Evolutionary conservation across 139 green algal species (phyloP).

Genomic region (Pycnococcus provasolii): DNA sequence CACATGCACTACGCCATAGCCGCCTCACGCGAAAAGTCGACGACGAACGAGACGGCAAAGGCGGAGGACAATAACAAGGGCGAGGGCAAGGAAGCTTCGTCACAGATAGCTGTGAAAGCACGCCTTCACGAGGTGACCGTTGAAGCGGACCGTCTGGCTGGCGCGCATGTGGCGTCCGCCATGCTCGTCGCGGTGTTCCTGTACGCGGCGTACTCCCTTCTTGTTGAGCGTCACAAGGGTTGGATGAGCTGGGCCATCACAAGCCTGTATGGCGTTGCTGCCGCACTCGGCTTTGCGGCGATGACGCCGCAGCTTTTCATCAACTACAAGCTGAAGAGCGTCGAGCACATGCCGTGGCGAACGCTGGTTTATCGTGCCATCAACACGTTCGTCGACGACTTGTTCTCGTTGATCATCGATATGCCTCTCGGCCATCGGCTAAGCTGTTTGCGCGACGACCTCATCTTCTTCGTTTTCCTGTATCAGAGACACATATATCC

Average conservation of each 20-base stretch:
- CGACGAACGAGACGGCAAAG: slow-evolving; percentile 61
- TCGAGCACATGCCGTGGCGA: slow-evolving; percentile 90
- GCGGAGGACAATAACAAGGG: neutral
- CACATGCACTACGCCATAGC: slow-evolving; percentile 49
- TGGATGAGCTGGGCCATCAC: slow-evolving; percentile 87
- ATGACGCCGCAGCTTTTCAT: slow-evolving; percentile 96
- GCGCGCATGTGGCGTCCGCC: slow-evolving; percentile 75
- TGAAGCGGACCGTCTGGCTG: slow-evolving; percentile 48
- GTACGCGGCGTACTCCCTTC: slow-evolving; percentile 82
- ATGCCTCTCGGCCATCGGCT: slow-evolving; percentile 86
- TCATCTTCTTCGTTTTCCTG: slow-evolving; percentile 89
- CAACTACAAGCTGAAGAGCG: slow-evolving; percentile 97
- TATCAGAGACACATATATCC: slow-evolving; percentile 89
- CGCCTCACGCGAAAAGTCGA: neutral
- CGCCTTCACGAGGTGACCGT: slow-evolving; percentile 37
- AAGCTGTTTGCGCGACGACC: slow-evolving; percentile 47
- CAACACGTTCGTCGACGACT: slow-evolving; percentile 99
- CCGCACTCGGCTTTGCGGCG: slow-evolving; percentile 70
- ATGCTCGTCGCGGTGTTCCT: slow-evolving; percentile 74
- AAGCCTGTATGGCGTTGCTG: slow-evolving; percentile 15
- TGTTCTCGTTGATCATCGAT: slow-evolving; percentile 98
- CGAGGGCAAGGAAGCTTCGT: too few species aligned
- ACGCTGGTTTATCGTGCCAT: slow-evolving; percentile 99
- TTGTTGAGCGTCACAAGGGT: slow-evolving; percentile 57
- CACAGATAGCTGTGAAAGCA: too few species aligned